Percentiles rank a stretch among this genome's conserved stretches.
Evolutionary conservation across 2,329 filamentous ascomycete genomes (phyloP).

Genomic region (Colletotrichum noveboracense): DNA sequence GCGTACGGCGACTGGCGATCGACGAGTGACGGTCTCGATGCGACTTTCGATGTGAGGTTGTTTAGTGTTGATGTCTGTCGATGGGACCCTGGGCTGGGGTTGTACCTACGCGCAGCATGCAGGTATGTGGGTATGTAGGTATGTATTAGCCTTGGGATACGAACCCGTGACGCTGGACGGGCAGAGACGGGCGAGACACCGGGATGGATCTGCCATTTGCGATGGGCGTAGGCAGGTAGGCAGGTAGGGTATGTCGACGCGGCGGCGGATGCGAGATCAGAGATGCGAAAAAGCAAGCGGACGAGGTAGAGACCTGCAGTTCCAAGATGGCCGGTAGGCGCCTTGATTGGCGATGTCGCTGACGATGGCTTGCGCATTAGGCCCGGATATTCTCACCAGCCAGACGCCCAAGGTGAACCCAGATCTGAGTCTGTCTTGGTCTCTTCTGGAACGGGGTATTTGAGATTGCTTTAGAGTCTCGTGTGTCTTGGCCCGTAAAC

Average conservation of each 20-base stretch:
- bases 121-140: neutral
- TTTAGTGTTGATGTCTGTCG: neutral
- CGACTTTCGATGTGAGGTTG: neutral
- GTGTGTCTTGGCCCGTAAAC: neutral
- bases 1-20: neutral
- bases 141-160: neutral
- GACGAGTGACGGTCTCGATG: slow-evolving; percentile 1
- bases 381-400: neutral
- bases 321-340: neutral
- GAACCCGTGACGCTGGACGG: neutral
- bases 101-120: neutral
- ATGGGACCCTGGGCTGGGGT: neutral
- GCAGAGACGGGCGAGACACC: neutral
- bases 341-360: neutral
- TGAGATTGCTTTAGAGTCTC: neutral
- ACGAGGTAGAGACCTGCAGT: neutral
- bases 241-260: neutral
- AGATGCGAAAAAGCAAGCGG: slow-evolving; percentile 1
- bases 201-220: neutral
- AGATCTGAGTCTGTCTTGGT: slow-evolving; percentile 1
- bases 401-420: neutral
- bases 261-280: neutral
- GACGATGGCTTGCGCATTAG: neutral
- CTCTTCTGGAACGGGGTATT: neutral
- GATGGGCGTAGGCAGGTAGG: neutral